phyloP scores from a whole-genome alignment of 2,329 filamentous ascomycete genomes.

The Pseudopyrenochaeta lycopersici region DNA sequence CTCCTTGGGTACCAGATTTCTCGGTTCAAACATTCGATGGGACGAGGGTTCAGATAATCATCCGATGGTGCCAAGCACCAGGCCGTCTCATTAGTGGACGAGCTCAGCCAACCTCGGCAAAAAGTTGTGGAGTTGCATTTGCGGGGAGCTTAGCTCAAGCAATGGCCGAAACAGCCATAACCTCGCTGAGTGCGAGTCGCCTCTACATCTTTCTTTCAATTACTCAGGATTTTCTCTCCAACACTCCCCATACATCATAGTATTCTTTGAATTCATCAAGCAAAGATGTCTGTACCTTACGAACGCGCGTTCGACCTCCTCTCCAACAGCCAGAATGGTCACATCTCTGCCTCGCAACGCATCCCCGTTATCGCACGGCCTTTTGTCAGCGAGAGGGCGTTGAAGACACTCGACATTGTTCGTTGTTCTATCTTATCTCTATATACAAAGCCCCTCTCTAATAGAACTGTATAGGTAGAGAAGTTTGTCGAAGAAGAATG shows the following conservation, averaged over 20 bases:
- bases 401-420: slow-evolving; percentile 81
- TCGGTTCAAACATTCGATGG: no score
- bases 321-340: slow-evolving; percentile 46
- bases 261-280: background rate
- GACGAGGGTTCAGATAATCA: slow-evolving; percentile 1
- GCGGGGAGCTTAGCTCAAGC: slow-evolving; percentile 22
- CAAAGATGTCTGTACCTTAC: slow-evolving; percentile 44
- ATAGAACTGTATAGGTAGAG: slow-evolving; percentile 68
- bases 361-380: slow-evolving; percentile 68
- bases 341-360: slow-evolving; percentile 60
- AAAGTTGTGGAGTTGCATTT: slow-evolving; percentile 11
- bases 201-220: slow-evolving; percentile 17
- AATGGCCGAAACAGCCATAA: slow-evolving; percentile 18
- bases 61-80: slow-evolving; percentile 5
- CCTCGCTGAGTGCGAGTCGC: slow-evolving; percentile 32
- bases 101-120: slow-evolving; percentile 35
- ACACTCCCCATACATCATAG: slow-evolving; percentile 1
- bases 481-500: slow-evolving; percentile 97
- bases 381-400: slow-evolving; percentile 83
- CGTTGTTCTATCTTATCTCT: slow-evolving; percentile 11
- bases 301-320: slow-evolving; percentile 37
- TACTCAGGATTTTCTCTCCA: slow-evolving; percentile 24
- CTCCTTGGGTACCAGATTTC: no score
- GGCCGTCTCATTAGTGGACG: slow-evolving; percentile 9
- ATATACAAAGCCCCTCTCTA: background rate